Evolutionary conservation across 495 filamentous ascomycete genomes (phyloP), one percentile per base, ranked within the genome.

Genomic region (Annulohypoxylon stygium): DNA sequence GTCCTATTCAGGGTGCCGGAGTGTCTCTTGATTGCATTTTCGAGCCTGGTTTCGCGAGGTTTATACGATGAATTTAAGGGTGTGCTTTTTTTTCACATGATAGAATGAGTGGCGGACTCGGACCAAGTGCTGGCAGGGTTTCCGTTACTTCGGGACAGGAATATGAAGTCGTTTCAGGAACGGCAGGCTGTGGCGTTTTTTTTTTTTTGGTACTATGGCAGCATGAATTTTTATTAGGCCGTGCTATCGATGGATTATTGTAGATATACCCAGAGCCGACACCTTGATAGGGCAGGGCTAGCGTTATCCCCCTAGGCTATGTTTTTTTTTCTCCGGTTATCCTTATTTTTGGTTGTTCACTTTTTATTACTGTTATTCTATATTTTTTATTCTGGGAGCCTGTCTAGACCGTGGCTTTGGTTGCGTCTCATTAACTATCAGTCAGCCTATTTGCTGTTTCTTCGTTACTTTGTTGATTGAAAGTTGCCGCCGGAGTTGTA

Each of bases 121-220:
- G 67, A 79, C 77, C 77, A 79, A 79, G 77, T 76, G 77, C 77
- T 79, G 77, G 77, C 65, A 77, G 75, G 70, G 77, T 69, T 75
- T 70, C 75, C 75, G 69, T 76, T 77, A 68, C 68, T 65, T 57
- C 20, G 71, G 75, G 70, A 77, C 57, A 61, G 70, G 70, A 54
- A 74, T 71, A 62, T 72, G 67, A 51, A 61, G 75, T 77, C 71
- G 72, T 74, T 70, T 77, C 75, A 53, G 67, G 66, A 70, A 65
- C 77, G 77, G 75, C 67, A 34, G 62, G 61, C 61, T 50, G 59
- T 63, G 77, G 75, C 73, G 73, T 75, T 75, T 62, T 43, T 30
- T 30, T 30, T 30, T 30, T 30, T 23, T 23, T 23, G 67, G 67
- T 61, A 70, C 43, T 65, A 54, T 70, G 61, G 53, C 30, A 36